These are phyloP conservation scores for Elasticomyces elasticus DNA, from an alignment of 495 filamentous ascomycete species.

Conservation along the genomic window DNA sequence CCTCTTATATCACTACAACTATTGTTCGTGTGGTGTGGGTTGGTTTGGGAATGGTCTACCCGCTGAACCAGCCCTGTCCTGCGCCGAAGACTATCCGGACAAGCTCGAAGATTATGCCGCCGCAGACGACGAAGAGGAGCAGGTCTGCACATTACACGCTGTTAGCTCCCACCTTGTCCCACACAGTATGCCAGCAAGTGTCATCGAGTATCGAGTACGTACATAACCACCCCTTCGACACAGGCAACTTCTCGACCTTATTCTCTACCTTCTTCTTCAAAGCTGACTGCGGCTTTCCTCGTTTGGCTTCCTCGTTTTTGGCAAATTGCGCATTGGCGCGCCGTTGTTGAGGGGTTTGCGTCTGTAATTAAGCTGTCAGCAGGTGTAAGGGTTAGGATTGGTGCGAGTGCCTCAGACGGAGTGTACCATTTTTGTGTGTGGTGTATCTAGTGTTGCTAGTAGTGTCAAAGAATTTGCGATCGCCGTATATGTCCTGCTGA, in stretches of 20 bases:
- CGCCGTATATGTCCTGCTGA: too few species aligned
- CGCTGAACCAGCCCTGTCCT: neutral
- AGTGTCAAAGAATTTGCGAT: too few species aligned
- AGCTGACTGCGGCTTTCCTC: conserved; percentile 65
- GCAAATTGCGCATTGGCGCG: conserved; percentile 77
- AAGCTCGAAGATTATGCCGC: conserved; percentile 74
- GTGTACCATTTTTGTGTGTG: too few species aligned
- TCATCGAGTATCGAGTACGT: conserved; percentile 32
- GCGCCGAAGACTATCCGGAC: conserved; percentile 59
- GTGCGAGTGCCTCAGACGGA: too few species aligned
- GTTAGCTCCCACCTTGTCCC: neutral
- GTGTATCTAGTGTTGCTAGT: too few species aligned
- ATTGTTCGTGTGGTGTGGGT: too few species aligned
- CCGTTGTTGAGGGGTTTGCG: conserved; percentile 90
- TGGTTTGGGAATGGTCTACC: neutral
- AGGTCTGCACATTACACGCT: conserved; percentile 41
- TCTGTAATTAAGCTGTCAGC: conserved; percentile 39
- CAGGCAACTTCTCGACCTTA: conserved; percentile 60
- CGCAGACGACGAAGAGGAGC: conserved; percentile 74
- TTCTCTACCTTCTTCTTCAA: conserved; percentile 54
- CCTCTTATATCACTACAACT: too few species aligned
- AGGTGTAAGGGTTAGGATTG: neutral
- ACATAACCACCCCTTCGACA: conserved; percentile 79
- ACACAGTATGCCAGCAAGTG: neutral
- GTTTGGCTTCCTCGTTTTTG: conserved; percentile 65